Percentiles rank a stretch among this genome's conserved stretches.
These are phyloP conservation scores for Quercus berberidifolia DNA, from an alignment of 306 rosid species.

Conservation along the genomic window DNA sequence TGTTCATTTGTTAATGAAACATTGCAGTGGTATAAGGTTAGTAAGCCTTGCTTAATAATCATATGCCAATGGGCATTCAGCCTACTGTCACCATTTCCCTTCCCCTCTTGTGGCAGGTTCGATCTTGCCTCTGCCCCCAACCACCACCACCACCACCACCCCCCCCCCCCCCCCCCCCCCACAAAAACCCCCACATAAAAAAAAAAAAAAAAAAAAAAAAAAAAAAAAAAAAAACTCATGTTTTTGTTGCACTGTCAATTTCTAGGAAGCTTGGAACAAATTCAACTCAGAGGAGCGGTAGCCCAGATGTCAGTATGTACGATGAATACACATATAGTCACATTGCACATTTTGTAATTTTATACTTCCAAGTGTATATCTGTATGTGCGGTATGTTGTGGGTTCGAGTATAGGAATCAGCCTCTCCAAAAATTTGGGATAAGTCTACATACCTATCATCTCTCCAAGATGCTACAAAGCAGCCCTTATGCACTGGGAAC, in stretches of 20 bases:
- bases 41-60: neutral
- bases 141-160: rapidly evolving
- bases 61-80: neutral
- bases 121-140: no score
- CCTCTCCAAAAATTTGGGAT: no score
- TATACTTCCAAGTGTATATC: constrained; percentile 25
- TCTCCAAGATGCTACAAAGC: no score
- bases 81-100: no score
- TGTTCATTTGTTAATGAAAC: neutral
- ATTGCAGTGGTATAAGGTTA: neutral
- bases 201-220: no score
- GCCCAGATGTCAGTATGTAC: constrained; percentile 1
- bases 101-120: neutral
- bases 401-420: no score
- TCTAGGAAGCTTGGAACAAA: constrained; percentile 97
- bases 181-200: no score
- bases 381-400: neutral
- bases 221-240: neutral
- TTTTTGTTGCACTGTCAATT: neutral
- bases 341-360: constrained; percentile 21
- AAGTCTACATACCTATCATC: no score
- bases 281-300: constrained; percentile 94
- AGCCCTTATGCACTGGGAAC: no score
- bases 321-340: neutral
- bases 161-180: no score